These are phyloP conservation scores for Babesia ovis DNA, from an alignment of 169 alveolate species.

Conservation along the genomic window DNA sequence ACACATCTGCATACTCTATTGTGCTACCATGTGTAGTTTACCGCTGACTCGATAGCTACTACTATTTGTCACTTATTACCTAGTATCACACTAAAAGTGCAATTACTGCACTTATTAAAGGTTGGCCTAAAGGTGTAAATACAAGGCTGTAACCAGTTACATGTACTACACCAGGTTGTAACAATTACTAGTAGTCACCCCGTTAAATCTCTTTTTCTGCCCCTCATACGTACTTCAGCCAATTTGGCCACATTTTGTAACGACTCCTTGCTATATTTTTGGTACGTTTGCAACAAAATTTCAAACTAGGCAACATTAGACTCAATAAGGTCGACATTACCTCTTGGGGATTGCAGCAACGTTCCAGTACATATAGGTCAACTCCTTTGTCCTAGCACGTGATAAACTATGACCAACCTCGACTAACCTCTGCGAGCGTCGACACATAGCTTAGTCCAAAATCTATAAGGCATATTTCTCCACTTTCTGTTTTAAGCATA, in stretches of 20 bases:
- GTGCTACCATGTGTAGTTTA: no score
- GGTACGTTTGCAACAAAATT: constrained; percentile 18
- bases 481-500: constrained; percentile 60
- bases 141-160: no score
- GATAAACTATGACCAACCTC: neutral
- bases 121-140: no score
- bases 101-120: no score
- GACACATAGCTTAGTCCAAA: constrained; percentile 75
- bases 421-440: constrained; percentile 71
- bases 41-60: no score
- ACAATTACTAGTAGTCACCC: constrained; percentile 43
- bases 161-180: no score
- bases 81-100: no score
- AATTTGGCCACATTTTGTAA: constrained; percentile 17
- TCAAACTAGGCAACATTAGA: constrained; percentile 27
- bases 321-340: constrained; percentile 7
- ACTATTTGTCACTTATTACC: no score
- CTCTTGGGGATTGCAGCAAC: constrained; percentile 57
- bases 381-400: constrained; percentile 76
- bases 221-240: constrained; percentile 71
- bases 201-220: constrained; percentile 73
- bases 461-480: constrained; percentile 69
- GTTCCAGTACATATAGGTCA: constrained; percentile 75
- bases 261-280: constrained; percentile 1
- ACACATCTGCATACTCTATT: no score